A percentile compares a stretch with the other conserved stretches of the same genome.
Conservation (phyloP, 768 basidiomycete species). For the Rhodotorula babjevae region DNA sequence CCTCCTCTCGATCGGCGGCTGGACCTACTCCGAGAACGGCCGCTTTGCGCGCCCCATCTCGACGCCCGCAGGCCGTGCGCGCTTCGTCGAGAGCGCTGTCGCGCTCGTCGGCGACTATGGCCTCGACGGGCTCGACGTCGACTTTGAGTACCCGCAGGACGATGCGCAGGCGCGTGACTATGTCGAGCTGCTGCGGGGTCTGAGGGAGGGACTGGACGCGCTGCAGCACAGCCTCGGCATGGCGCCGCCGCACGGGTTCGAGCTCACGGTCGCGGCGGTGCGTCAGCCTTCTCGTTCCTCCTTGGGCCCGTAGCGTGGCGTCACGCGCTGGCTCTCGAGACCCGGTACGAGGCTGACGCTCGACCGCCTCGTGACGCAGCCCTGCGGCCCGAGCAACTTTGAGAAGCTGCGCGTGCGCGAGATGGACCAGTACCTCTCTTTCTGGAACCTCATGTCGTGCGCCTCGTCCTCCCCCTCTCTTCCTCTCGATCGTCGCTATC, state of each 20-base stretch:
- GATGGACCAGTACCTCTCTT: constrained; percentile 84
- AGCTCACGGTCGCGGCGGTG: constrained; percentile 41
- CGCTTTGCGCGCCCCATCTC: constrained; percentile 74
- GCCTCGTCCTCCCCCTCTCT: not conserved
- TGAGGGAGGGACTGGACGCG: constrained; percentile 68
- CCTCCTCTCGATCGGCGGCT: constrained; percentile 83
- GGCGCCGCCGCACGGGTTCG: constrained; percentile 29
- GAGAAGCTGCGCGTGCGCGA: constrained; percentile 68
- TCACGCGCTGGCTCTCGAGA: too few species aligned
- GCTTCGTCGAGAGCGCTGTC: constrained; percentile 76
- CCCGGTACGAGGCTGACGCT: not conserved
- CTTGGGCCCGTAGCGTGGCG: too few species aligned
- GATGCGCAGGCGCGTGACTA: constrained; percentile 75
- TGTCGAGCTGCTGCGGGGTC: constrained; percentile 69
- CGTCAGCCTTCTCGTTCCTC: not conserved
- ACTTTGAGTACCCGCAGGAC: constrained; percentile 86
- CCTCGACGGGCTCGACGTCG: constrained; percentile 83
- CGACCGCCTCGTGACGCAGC: constrained; percentile 54
- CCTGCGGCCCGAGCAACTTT: constrained; percentile 84
- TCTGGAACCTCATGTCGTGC: constrained; percentile 90
- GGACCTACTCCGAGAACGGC: constrained; percentile 76
- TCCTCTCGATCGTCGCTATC: not conserved
- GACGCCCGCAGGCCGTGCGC: constrained; percentile 58
- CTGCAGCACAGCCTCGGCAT: constrained; percentile 63
- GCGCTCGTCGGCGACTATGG: constrained; percentile 82